Base-by-base conservation (phyloP, 225 moss, liverwort and hornwort species). In the Physcomitrium patens region DNA sequence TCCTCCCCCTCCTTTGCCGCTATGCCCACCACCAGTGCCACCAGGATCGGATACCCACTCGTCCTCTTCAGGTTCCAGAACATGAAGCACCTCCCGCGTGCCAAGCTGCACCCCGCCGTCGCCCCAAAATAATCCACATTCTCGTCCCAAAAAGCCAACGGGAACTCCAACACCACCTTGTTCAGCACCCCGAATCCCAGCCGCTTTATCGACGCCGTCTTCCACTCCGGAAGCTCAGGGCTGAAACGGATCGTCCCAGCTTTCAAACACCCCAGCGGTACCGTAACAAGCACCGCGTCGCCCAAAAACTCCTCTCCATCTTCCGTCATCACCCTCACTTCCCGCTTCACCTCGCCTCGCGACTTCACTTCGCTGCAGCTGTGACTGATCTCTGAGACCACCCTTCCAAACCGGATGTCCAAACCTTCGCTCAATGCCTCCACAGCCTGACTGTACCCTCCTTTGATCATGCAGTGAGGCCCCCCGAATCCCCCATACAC, bases 391-490 rank as follows among this genome's bases (percentile, higher is more conserved):
- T 78, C 71, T 57, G 31, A 79, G 28, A 90, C 90, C 53, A 75
- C 82, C 50, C 78, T 83, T 60, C 77, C 79, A 2, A 90, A 85
- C 14, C 77, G 78, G 61, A 90, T 77, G 17, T 90, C 83, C 56
- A 90, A 71, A 62, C 79, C 81, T 49, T 88, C 81, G 44, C 85
- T 81, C 65, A 90, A 59, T 1, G 87, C 88, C 59, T 90, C 90
- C 5, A 90, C 79, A 7, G 85, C 78, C 62, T 56, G 83, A 60
- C 87, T 88, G 79, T 86, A 90, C 9, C 90, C 90, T 69, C 85
- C 87, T 75, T 73, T 85, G 20, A 90, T 90, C 87, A 90, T 87
- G 71, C 90, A 87, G 72, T 90, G 90, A 62, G 87, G 85, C 17
- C 90, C 90, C 0, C 87, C 90, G 8, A 90, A 88, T 65, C 87